Base-by-base conservation (phyloP, 2,329 filamentous ascomycete genomes). In the Microsporum canis region DNA sequence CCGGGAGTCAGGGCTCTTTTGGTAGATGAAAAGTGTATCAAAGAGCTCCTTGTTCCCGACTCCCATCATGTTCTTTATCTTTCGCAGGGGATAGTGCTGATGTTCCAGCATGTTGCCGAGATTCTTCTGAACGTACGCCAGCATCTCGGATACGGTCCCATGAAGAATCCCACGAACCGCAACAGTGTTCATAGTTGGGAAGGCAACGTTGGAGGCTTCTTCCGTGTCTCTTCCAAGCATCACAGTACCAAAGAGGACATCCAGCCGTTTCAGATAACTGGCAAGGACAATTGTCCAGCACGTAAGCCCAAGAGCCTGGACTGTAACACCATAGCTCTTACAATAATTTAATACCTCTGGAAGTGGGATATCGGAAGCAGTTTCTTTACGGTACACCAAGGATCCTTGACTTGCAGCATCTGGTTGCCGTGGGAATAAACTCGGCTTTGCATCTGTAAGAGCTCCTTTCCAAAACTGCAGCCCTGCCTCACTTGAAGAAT, bases 151-250 rank as follows among this genome's bases (percentile, higher is more conserved):
- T 0, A 82, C 75, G 0, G 80, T 84, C 1, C 89, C 89, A 66
- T 94, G 88, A 1, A 96, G 71, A 2, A 91, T 79, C 1, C 82
- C 82, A 8, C 91, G 81, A 5, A 95, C 78, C 0, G 87, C 83
- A 0, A 96, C 85, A 0, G 91, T 96, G 69, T 95, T 96, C 88
- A 96, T 96, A 0, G 88, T 89, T 0, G 91, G 92, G 68, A 96
- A 96, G 69, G 91, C 79, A 10, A 92, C 73, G 31, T 82, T 72
- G 49, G 88, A 82, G 0, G 84, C 82, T 14, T 82, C 80, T 53
- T 88, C 85, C 7, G 84, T 84, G 61, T 94, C 89, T n/a, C 92
- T 82, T 14, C 92, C 91, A 0, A 90, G 91, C 10, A 96, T 78
- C 0, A 96, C 87, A 0, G 89, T 83, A 0, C 92, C 92, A 69